Conservation (phyloP, 371 early-diverging fungal genomes). For the Apophysomyces variabilis region DNA sequence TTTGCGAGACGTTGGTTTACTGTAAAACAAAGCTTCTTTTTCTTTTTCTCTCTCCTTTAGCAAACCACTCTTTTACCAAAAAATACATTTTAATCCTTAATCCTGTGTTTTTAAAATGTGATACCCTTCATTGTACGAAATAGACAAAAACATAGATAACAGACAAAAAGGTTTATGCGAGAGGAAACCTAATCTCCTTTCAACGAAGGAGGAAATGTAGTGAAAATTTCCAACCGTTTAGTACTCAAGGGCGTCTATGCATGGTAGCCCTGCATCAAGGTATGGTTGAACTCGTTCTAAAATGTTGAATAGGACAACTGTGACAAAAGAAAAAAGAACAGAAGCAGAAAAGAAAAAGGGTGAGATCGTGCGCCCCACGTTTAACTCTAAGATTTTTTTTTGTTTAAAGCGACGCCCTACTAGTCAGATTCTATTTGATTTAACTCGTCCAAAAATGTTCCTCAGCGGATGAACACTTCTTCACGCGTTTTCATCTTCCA, state of each 20-base stretch:
- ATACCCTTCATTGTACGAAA: background rate
- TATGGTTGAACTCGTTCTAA: too few relatives aligned
- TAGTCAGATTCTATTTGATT: too few relatives aligned
- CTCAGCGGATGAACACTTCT: too few relatives aligned
- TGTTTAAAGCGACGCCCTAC: too few relatives aligned
- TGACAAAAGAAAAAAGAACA: background rate
- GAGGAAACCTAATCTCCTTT: background rate
- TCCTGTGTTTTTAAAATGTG: background rate
- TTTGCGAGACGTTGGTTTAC: slow-evolving; percentile 60
- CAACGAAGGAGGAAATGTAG: background rate
- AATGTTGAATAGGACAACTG: too few relatives aligned
- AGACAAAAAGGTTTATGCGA: background rate
- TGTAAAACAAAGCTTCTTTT: slow-evolving; percentile 34
- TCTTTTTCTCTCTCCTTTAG: background rate
- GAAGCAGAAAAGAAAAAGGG: background rate
- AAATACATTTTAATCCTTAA: slow-evolving; percentile 8
- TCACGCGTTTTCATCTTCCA: too few relatives aligned
- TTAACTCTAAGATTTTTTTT: too few relatives aligned
- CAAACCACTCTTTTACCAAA: slow-evolving; percentile 3
- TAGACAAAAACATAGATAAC: slow-evolving; percentile 3
- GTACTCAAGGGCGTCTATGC: background rate
- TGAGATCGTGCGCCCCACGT: background rate
- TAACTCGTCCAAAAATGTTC: too few relatives aligned
- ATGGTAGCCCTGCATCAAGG: slow-evolving; percentile 2
- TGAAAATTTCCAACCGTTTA: background rate